phyloP scores from a whole-genome alignment of 331 rosid genomes.

The Arachis monticola region DNA sequence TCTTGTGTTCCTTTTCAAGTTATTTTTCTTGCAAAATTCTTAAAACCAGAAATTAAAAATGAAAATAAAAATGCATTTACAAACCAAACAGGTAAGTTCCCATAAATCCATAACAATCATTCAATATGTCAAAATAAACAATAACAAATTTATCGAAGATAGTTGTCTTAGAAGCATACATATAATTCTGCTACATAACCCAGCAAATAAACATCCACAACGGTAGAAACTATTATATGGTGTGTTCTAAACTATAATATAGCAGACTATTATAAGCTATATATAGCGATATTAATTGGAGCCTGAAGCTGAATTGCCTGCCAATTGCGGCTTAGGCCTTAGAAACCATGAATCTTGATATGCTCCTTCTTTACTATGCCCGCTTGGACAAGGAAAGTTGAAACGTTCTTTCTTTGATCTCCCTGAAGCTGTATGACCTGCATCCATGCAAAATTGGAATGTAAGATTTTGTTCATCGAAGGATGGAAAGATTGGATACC shows the following conservation, averaged over 20 bases:
- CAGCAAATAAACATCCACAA: slow-evolving; percentile 28
- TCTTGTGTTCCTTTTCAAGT: too few relatives aligned
- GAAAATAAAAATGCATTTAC: too few relatives aligned
- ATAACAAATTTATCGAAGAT: slow-evolving; percentile 46
- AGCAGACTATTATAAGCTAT: slow-evolving; percentile 22
- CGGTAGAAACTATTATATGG: slow-evolving; percentile 15
- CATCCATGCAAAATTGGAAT: slow-evolving; percentile 21
- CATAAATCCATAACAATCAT: too few relatives aligned
- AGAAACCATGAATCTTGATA: slow-evolving; percentile 87
- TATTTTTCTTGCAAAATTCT: too few relatives aligned
- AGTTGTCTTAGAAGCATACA: slow-evolving; percentile 37
- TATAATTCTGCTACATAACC: slow-evolving; percentile 46
- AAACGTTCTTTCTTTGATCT: slow-evolving; percentile 64
- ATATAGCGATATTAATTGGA: slow-evolving; percentile 22
- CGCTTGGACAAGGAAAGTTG: slow-evolving; percentile 73
- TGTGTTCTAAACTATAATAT: slow-evolving; percentile 25
- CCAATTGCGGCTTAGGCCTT: slow-evolving; percentile 30
- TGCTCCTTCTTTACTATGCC: slow-evolving; percentile 83
- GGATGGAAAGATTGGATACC: not conserved
- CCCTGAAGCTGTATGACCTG: slow-evolving; percentile 73
- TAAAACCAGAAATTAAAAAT: too few relatives aligned
- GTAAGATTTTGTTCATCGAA: slow-evolving; percentile 9
- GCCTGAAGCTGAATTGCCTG: slow-evolving; percentile 28
- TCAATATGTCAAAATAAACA: not conserved
- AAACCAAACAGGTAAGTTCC: too few relatives aligned